Evolutionary conservation across 1,139 yeast genomes (phyloP), one percentile per base, ranked within the genome.

Genomic region (Diutina ranongensis): DNA sequence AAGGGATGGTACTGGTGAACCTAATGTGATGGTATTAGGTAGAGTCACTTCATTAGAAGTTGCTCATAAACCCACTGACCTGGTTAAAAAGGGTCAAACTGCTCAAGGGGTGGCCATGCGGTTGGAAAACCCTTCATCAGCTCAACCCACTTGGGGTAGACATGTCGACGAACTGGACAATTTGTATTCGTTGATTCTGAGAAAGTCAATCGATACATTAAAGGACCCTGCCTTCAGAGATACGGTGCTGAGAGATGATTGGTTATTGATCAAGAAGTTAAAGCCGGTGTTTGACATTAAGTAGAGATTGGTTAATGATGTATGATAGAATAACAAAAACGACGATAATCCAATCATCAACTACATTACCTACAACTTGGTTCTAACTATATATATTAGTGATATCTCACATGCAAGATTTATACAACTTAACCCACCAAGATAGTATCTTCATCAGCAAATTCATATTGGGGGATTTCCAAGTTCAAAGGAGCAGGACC

Each of bases 401-500:
- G 38, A 15, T 9, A 35, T 19, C 38, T 33, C 38, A 35, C 38
- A 35, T 35, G 38, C 38, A 35, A 35, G 38, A 20, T 35, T 35
- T 20, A 20, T 38, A 25, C 22, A 13, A 16, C 9, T 47, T 67
- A 71, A 68, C 76, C 92, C 62, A 88, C 79, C 58, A 92, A 68
- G 67, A 86, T 83, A 55, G 85, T 81, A 61, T 80, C 86, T 49
- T 78, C 86, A 54, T 78, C 84, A 53, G 79, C 67, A 65, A 94
- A 85, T 58, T 80, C 87, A 66, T 94, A 94, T 57, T 78, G 76
- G 59, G 99, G 99, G 58, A 94, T 78, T 76, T 92, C 98, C 75
- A 94, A 80, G 78, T 92, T 92, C 69, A 88, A 80, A 64, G 99
- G 99, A 65, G 99, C 99, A 60, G 99, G 99, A 58, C 99, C 99